These are phyloP conservation scores for Myxozyma geophila DNA, from an alignment of 805 yeast species.

Conservation along the genomic window DNA sequence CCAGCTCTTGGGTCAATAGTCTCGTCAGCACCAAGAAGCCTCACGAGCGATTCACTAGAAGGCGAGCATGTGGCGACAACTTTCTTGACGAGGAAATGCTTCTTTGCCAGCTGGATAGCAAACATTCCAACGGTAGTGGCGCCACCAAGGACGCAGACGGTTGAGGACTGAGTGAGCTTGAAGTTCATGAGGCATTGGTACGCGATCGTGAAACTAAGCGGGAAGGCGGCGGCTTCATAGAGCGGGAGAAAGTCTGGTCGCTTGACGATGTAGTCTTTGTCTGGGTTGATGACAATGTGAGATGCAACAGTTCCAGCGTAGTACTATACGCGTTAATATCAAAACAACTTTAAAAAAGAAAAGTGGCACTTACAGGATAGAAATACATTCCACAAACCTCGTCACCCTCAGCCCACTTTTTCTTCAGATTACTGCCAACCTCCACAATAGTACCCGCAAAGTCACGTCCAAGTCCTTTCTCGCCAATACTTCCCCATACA, in stretches of 20 bases:
- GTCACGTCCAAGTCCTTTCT: slow-evolving; percentile 72
- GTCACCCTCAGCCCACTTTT: slow-evolving; percentile 58
- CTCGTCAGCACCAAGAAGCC: slow-evolving; percentile 61
- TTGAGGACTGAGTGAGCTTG: slow-evolving; percentile 51
- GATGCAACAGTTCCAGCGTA: slow-evolving; percentile 64
- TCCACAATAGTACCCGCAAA: slow-evolving; percentile 63
- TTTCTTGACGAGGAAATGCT: slow-evolving; percentile 51
- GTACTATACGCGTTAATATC: slow-evolving; percentile 36
- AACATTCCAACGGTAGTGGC: slow-evolving; percentile 70
- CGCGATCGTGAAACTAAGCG: slow-evolving; percentile 70
- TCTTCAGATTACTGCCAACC: slow-evolving; percentile 55
- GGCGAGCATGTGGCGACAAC: slow-evolving; percentile 64
- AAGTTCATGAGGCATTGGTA: slow-evolving; percentile 48
- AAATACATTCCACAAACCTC: slow-evolving; percentile 65
- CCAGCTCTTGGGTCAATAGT: slow-evolving; percentile 60
- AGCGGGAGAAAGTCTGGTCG: slow-evolving; percentile 55
- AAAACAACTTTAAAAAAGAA: background rate
- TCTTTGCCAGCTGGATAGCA: slow-evolving; percentile 61
- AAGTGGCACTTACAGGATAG: slow-evolving; percentile 45
- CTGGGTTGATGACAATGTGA: slow-evolving; percentile 59
- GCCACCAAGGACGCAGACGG: slow-evolving; percentile 71
- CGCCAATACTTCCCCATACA: slow-evolving; percentile 50
- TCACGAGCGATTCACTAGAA: slow-evolving; percentile 52
- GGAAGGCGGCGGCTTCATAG: slow-evolving; percentile 68
- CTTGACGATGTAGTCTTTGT: slow-evolving; percentile 53